Conservation (phyloP, 2,329 filamentous ascomycete species). For the Aspergillus spinulosporus region DNA sequence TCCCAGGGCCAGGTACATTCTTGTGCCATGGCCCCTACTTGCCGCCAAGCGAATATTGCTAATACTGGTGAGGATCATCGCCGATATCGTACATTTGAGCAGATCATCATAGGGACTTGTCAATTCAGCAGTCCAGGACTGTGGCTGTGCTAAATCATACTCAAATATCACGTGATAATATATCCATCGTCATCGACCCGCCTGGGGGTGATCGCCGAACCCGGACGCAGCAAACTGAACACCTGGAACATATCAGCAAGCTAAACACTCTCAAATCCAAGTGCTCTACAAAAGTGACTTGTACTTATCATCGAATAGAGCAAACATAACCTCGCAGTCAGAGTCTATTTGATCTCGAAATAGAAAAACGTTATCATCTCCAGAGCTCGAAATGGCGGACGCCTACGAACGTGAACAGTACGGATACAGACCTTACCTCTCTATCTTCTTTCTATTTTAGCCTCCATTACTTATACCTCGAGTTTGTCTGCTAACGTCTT, state of each 20-base stretch:
- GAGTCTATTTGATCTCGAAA: not conserved
- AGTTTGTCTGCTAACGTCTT: not conserved
- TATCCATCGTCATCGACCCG: constrained; percentile 8
- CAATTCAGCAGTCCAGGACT: not conserved
- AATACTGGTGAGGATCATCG: constrained; percentile 34
- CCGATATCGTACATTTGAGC: constrained; percentile 55
- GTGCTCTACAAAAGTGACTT: not conserved
- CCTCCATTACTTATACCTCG: not conserved
- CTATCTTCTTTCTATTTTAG: not conserved
- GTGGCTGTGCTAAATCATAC: constrained; percentile 1
- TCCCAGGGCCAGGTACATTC: constrained; percentile 35
- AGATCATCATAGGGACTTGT: constrained; percentile 48
- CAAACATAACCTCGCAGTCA: too few species aligned
- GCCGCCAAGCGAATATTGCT: constrained; percentile 39
- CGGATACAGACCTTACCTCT: constrained; percentile 10
- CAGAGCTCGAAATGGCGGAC: constrained; percentile 61
- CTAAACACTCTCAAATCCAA: not conserved
- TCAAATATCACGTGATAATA: constrained; percentile 2
- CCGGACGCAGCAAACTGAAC: not conserved
- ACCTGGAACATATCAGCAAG: not conserved
- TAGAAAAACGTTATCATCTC: not conserved
- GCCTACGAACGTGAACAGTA: constrained; percentile 74
- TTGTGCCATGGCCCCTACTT: constrained; percentile 42
- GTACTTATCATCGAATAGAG: not conserved
- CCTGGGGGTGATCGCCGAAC: constrained; percentile 3